A percentile compares a stretch with the other conserved stretches of the same genome.
Evolutionary conservation across 768 basidiomycete species (phyloP).

Genomic region (Scleroderma citrinum): DNA sequence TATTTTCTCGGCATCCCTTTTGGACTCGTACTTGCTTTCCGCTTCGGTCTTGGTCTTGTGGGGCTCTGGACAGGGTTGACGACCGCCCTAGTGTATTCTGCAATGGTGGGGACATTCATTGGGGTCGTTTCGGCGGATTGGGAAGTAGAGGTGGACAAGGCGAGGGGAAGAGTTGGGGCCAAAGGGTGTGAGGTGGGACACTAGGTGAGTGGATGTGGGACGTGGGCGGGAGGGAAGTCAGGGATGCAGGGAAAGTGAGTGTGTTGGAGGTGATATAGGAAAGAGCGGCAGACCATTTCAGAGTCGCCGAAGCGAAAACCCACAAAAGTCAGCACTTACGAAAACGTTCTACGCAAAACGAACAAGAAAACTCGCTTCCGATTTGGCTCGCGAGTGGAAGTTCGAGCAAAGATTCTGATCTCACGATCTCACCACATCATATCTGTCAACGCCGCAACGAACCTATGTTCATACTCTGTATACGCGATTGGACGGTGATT

Average conservation of each 20-base stretch:
- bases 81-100: slow-evolving; percentile 58
- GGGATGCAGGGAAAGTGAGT: slow-evolving; percentile 24
- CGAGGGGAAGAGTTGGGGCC: slow-evolving; percentile 32
- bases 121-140: slow-evolving; percentile 56
- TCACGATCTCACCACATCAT: too few relatives aligned
- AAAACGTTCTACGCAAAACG: too few relatives aligned
- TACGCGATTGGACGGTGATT: too few relatives aligned
- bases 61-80: slow-evolving; percentile 88
- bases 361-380: too few relatives aligned
- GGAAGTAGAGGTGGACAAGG: slow-evolving; percentile 45
- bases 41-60: slow-evolving; percentile 45
- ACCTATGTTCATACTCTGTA: too few relatives aligned
- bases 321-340: too few relatives aligned
- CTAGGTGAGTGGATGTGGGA: neutral
- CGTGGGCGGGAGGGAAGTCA: slow-evolving; percentile 38
- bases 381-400: too few relatives aligned
- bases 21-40: slow-evolving; percentile 74
- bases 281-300: neutral
- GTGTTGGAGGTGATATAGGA: neutral
- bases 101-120: slow-evolving; percentile 46
- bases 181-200: slow-evolving; percentile 36
- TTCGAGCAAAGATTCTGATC: too few relatives aligned
- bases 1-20: slow-evolving; percentile 81
- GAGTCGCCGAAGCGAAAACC: too few relatives aligned
- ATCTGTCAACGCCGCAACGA: too few relatives aligned